Evolutionary conservation across 2,329 filamentous ascomycete species (phyloP), one percentile per base, ranked within the genome.

Genomic region (Alternaria hordeiaustralica): DNA sequence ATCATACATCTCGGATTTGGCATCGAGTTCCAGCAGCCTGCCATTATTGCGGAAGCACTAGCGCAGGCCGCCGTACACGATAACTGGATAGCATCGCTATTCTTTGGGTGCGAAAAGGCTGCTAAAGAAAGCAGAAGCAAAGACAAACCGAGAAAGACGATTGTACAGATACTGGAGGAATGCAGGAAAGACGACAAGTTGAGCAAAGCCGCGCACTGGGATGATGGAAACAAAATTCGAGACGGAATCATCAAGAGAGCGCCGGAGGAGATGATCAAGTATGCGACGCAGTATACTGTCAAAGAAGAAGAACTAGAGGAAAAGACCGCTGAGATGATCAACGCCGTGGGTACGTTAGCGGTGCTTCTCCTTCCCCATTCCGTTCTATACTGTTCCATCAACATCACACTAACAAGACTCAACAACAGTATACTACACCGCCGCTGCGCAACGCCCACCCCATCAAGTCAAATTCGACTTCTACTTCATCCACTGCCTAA

Each of bases 1-100:
- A 81, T 96, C 15, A 94, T 97, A 66, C 93, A 97, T 75, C 85
- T 97, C 20, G 92, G 93, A 53, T 97, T 93, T 75, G 94, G 92
- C 5, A 76, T 97, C 36, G 93, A 97, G 76, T 97, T 93, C 82
- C 78, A 86, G 10, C 93, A 97, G 75, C 92, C 92, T 2, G 91
- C 91, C 41, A 89, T 97, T 63, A 85, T 97, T 26, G 92, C 93
- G 6, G 88, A 95, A 80, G 93, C 84, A 1, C 87, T 97, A 18
- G 92, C 94, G 1, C 90, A 96, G 81, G 85, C 91, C 2, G 88
- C 90, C 8, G 87, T 93, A 2, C 92, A 96, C 74, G 81, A 84
- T 7, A 80, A 85, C 46, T 86, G 86, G 78, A 83, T 91, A 2
- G 82, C 80, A 2, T 67, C 78, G 0, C 87, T 90, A 64, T 83